Evolutionary conservation across 768 basidiomycete genomes (phyloP), one percentile per base, ranked within the genome.

Genomic region (Fibroporia radiculosa): DNA sequence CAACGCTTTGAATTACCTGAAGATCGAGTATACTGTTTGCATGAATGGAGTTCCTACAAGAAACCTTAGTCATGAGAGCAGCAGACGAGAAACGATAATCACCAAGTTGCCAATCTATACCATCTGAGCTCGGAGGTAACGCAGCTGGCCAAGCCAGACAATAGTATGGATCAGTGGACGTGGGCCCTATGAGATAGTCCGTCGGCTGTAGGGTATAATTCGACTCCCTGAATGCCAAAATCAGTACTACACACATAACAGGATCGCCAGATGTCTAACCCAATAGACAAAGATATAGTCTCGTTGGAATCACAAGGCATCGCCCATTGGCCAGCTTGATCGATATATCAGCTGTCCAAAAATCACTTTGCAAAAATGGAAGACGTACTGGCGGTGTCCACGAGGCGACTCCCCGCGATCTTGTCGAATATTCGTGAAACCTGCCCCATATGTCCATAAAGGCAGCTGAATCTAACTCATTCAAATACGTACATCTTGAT

Each of bases 71-170:
- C 4, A 49, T 38, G 32, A 31, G 23, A 18, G 13, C 28, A 12
- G 40, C 28, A n/a, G 18, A 20, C 32, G 5, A n/a, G 22, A 27
- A 32, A 3, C 10, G 14, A 5, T n/a, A 48, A 62, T 22, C 51
- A 82, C 84, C 85, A 39, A 90, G 68, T 60, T 88, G 84, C 87
- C 87, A 90, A 55, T 90, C 87, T 42, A 90, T 72, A 12, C 84
- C 87, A 60, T 88, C 82, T 12, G 78, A 50, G 46, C 70, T 82
- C 0, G 84, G 87, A 6, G 78, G 69, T 16, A 67, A 62, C 3
- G 84, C 84, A 50, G 64, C 68, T 1, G 85, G 86, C 87, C 87
- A 90, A 20, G 83, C 66, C 33, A 89, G 63, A 62, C 87, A 90
- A 12, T 85, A 59, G 47, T 73, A 69, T 0, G 84, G 80, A 56